Percentiles rank a stretch among this genome's conserved stretches.
phyloP scores from a whole-genome alignment of 1,284 basidiomycete species.

The Tilletia indica region DNA sequence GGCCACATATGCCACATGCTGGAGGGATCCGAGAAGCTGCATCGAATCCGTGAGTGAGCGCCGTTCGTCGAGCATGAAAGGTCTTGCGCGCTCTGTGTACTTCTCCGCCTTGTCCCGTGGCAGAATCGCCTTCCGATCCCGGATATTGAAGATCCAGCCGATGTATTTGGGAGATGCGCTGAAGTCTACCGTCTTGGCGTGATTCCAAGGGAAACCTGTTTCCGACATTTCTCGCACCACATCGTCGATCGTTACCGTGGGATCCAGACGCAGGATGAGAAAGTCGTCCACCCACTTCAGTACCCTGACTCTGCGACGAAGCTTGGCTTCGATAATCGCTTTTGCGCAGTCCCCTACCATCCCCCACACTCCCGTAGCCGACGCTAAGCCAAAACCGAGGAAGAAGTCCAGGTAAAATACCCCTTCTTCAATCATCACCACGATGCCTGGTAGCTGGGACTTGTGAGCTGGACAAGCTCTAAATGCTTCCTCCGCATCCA shows the following conservation, averaged over 20 bases:
- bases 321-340: neutral
- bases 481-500: neutral
- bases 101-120: neutral
- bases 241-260: neutral
- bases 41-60: no score
- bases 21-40: neutral
- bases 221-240: neutral
- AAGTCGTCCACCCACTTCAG: constrained; percentile 16
- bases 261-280: neutral
- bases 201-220: constrained; percentile 4
- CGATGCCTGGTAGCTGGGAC: neutral
- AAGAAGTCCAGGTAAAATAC: neutral
- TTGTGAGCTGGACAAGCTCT: neutral
- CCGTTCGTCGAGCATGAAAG: no score
- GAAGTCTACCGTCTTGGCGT: neutral
- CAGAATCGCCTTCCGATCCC: neutral
- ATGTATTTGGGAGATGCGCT: neutral
- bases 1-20: neutral
- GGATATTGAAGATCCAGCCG: neutral
- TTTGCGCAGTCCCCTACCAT: neutral
- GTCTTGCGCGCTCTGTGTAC: neutral
- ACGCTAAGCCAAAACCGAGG: neutral
- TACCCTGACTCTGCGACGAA: no score
- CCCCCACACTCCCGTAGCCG: constrained; percentile 5
- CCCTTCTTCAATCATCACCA: neutral